Percentiles rank a stretch among this genome's conserved stretches.
Conservation (phyloP, 805 yeast species). For the Yarrowia osloensis region DNA sequence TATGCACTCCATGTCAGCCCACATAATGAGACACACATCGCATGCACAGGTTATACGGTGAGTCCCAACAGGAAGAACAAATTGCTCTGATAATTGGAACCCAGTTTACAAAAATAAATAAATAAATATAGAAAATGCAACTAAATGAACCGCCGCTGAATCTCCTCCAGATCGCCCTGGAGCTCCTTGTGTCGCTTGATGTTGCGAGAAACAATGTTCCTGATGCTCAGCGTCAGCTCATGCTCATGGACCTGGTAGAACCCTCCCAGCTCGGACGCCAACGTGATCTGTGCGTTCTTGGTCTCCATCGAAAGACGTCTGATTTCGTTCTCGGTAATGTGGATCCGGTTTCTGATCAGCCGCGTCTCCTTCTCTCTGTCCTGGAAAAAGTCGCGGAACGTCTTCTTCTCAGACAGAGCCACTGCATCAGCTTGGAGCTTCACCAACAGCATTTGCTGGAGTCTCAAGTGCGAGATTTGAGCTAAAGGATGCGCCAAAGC, state of each 20-base stretch:
- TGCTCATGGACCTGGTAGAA: constrained; percentile 43
- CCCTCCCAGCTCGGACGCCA: constrained; percentile 46
- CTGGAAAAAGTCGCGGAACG: constrained; percentile 43
- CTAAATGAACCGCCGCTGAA: constrained; percentile 13
- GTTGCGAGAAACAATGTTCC: constrained; percentile 33
- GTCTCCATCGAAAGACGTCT: constrained; percentile 40
- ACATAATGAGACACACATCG: neutral
- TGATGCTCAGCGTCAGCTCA: constrained; percentile 39
- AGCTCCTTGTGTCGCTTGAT: constrained; percentile 36
- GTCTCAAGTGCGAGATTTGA: constrained; percentile 38
- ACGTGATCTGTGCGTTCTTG: constrained; percentile 41
- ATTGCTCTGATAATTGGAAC: neutral
- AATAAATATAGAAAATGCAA: neutral
- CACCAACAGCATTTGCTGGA: constrained; percentile 35
- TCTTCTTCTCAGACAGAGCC: constrained; percentile 35
- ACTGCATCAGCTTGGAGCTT: constrained; percentile 36
- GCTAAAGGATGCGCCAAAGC: constrained; percentile 37
- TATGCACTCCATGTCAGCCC: neutral
- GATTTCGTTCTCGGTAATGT: constrained; percentile 39
- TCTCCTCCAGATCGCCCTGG: constrained; percentile 26
- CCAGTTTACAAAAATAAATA: neutral
- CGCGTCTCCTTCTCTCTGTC: constrained; percentile 41
- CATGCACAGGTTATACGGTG: neutral
- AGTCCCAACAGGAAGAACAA: neutral
- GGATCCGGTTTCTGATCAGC: constrained; percentile 40